These are phyloP conservation scores for Pleurotus tuber-regium DNA, from an alignment of 768 basidiomycete genomes.

Conservation along the genomic window DNA sequence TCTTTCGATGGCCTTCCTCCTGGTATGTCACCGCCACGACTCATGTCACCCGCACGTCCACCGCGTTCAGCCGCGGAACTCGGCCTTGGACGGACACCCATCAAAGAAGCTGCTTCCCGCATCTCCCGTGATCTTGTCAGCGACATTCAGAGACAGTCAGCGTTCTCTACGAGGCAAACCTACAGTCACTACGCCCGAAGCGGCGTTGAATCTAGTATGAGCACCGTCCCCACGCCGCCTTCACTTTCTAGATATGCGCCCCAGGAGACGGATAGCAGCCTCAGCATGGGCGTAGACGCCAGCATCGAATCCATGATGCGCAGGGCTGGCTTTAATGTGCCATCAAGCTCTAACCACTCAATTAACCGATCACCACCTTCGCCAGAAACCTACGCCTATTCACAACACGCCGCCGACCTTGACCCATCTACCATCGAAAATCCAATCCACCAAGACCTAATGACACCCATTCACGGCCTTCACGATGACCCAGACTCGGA, in stretches of 20 bases:
- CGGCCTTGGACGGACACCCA: slow-evolving; percentile 63
- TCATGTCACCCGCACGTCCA: slow-evolving; percentile 56
- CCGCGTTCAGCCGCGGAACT: slow-evolving; percentile 46
- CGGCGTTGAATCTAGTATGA: slow-evolving; percentile 59
- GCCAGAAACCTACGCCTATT: neutral
- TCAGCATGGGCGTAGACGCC: slow-evolving; percentile 48
- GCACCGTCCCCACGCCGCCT: slow-evolving; percentile 67
- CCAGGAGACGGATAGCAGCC: slow-evolving; percentile 40
- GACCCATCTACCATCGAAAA: slow-evolving; percentile 12
- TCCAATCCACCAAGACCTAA: slow-evolving; percentile 11
- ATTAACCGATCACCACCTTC: neutral
- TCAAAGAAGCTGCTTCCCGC: slow-evolving; percentile 65
- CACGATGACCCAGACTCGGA: slow-evolving; percentile 47
- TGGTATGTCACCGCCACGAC: slow-evolving; percentile 56
- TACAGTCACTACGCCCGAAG: slow-evolving; percentile 24
- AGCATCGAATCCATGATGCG: slow-evolving; percentile 73
- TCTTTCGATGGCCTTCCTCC: slow-evolving; percentile 52
- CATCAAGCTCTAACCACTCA: neutral
- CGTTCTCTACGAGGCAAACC: slow-evolving; percentile 20
- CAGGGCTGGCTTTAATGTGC: slow-evolving; percentile 38
- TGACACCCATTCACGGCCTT: slow-evolving; percentile 16
- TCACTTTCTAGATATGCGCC: slow-evolving; percentile 67
- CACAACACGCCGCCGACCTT: slow-evolving; percentile 12
- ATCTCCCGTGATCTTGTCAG: slow-evolving; percentile 66
- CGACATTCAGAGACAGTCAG: slow-evolving; percentile 41